Conservation (phyloP, 1,139 yeast species). For the Geotrichum restrictum region DNA sequence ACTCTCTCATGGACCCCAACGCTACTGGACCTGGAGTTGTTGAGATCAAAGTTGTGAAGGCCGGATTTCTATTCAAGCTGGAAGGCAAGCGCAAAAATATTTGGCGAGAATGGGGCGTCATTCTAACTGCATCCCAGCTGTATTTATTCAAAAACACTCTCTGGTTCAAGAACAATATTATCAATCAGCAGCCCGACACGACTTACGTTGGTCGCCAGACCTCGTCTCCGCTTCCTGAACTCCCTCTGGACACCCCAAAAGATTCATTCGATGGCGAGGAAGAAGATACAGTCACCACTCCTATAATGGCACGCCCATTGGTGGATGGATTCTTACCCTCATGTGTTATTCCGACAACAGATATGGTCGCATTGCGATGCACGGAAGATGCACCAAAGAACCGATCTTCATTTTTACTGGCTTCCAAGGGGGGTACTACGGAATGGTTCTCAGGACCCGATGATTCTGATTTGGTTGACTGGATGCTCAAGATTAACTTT, state of each 20-base stretch:
- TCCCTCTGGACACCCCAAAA: background rate
- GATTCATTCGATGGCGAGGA: background rate
- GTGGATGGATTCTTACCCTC: constrained; percentile 43
- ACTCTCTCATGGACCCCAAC: constrained; percentile 27
- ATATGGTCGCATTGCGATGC: constrained; percentile 36
- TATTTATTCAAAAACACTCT: constrained; percentile 42
- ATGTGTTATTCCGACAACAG: constrained; percentile 36
- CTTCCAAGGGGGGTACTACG: constrained; percentile 37
- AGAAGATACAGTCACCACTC: background rate
- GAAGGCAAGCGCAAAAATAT: constrained; percentile 38
- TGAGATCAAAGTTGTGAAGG: constrained; percentile 41
- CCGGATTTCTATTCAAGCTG: constrained; percentile 40
- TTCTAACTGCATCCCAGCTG: constrained; percentile 42
- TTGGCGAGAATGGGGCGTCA: constrained; percentile 45
- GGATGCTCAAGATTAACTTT: constrained; percentile 56
- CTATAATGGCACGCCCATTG: constrained; percentile 31
- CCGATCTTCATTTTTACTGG: constrained; percentile 32
- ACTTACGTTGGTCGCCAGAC: background rate
- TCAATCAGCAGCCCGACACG: constrained; percentile 18
- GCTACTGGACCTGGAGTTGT: constrained; percentile 41
- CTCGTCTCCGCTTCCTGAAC: background rate
- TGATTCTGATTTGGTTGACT: constrained; percentile 46
- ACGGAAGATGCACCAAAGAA: constrained; percentile 19
- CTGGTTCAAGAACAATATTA: constrained; percentile 37
- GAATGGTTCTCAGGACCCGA: constrained; percentile 39